Evolutionary conservation across 1,284 basidiomycete genomes (phyloP).

Genomic region (Anthracocystis panici-leucophaei): DNA sequence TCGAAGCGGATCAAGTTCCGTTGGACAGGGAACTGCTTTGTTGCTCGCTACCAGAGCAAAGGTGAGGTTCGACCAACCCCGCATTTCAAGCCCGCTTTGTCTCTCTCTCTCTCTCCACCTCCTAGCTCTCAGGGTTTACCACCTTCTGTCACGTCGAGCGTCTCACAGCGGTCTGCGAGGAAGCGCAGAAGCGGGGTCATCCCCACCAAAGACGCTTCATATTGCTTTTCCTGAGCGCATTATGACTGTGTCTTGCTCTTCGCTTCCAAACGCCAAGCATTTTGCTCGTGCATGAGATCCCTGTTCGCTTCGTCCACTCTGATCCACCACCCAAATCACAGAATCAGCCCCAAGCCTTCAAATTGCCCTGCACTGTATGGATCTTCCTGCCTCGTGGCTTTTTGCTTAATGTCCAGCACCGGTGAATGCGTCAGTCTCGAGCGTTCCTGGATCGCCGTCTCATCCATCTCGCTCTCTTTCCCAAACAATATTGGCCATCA

Average conservation of each 20-base stretch:
- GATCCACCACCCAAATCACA: neutral
- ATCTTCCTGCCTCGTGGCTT: slow-evolving; percentile 24
- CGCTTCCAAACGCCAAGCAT: slow-evolving; percentile 25
- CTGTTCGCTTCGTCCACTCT: slow-evolving; percentile 2
- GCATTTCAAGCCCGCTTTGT: slow-evolving; percentile 1
- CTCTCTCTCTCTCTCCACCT: neutral
- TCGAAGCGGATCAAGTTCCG: slow-evolving; percentile 4
- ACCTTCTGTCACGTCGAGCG: neutral
- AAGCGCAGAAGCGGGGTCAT: neutral
- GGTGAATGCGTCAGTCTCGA: slow-evolving; percentile 14
- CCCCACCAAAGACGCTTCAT: no score
- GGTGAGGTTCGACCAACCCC: slow-evolving; percentile 7
- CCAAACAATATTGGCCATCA: slow-evolving; percentile 7
- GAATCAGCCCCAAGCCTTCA: neutral
- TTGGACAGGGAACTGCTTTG: slow-evolving; percentile 4
- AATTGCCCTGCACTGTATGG: neutral
- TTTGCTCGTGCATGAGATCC: neutral
- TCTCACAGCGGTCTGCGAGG: neutral
- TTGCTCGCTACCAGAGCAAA: slow-evolving; percentile 31
- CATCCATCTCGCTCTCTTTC: neutral
- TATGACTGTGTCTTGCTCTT: slow-evolving; percentile 16
- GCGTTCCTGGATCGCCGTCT: slow-evolving; percentile 35
- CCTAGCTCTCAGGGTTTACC: neutral
- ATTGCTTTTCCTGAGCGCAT: slow-evolving; percentile 20
- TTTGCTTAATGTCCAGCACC: slow-evolving; percentile 1